Evolutionary conservation across 257 asterid species (phyloP).

Genomic region (Paulownia fortunei): DNA sequence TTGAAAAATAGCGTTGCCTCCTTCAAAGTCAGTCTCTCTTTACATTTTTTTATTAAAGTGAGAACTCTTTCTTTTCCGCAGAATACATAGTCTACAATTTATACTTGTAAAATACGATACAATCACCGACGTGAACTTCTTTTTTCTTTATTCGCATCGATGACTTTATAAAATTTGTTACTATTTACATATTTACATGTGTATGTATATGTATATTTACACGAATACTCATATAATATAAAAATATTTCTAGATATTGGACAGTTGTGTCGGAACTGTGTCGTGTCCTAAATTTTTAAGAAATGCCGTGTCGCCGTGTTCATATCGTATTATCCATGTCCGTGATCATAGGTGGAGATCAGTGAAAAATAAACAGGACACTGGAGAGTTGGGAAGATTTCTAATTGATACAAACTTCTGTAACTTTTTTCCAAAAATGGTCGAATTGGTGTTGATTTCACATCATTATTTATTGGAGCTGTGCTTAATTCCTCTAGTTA

Average conservation of each 20-base stretch:
- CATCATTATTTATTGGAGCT: background rate
- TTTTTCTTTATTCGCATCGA: background rate
- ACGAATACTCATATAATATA: background rate
- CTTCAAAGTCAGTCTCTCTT: background rate
- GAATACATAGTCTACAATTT: background rate
- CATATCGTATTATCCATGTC: background rate
- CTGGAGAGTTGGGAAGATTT: background rate
- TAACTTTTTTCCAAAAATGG: background rate
- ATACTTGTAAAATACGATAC: background rate
- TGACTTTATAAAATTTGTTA: background rate
- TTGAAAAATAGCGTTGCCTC: background rate
- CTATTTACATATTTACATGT: background rate
- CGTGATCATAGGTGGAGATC: background rate
- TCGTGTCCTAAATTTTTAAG: background rate
- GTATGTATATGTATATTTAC: too few relatives aligned
- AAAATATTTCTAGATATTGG: background rate
- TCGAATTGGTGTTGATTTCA: background rate
- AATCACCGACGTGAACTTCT: background rate
- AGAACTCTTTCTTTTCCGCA: background rate
- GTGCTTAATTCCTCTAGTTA: background rate
- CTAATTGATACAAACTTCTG: slow-evolving; percentile 10
- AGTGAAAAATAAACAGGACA: background rate
- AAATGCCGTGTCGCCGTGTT: background rate
- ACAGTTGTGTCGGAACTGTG: background rate
- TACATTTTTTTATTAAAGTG: background rate